These are phyloP conservation scores for Penicillium sp. DNA, from an alignment of 2,329 filamentous ascomycete genomes.

Conservation along the genomic window DNA sequence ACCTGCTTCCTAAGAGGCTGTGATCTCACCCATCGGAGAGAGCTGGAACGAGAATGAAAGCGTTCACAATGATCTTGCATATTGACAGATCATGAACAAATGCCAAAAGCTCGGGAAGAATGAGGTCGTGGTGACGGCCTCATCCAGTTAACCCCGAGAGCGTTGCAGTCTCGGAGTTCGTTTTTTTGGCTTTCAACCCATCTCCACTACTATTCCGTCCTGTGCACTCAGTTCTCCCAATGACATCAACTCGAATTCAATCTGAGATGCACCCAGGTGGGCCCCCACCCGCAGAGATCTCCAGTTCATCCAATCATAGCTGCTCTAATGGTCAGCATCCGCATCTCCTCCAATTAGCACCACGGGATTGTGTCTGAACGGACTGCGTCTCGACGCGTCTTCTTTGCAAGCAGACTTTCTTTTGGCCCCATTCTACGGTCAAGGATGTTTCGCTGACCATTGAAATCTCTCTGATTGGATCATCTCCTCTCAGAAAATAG, in stretches of 20 bases:
- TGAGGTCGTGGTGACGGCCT: neutral
- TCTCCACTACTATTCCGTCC: neutral
- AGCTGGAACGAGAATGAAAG: neutral
- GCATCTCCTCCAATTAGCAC: neutral
- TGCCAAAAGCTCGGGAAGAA: neutral
- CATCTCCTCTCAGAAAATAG: neutral
- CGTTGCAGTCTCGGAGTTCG: neutral
- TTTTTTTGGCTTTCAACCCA: neutral
- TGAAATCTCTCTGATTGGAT: slow-evolving; percentile 5
- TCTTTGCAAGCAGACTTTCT: neutral
- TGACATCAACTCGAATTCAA: neutral
- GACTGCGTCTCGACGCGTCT: neutral
- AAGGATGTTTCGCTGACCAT: neutral
- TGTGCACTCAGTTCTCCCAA: neutral
- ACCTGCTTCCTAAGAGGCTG: neutral
- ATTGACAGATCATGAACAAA: neutral
- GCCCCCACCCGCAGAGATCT: neutral
- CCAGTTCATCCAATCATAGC: neutral
- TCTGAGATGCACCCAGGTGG: neutral
- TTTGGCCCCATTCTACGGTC: neutral
- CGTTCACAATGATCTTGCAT: neutral
- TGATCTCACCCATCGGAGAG: neutral
- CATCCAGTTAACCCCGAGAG: neutral
- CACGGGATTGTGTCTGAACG: neutral
- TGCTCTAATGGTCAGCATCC: slow-evolving; percentile 2